Evolutionary conservation across 441 rosid species (phyloP).

Genomic region (Euphorbia schlechtendalii): DNA sequence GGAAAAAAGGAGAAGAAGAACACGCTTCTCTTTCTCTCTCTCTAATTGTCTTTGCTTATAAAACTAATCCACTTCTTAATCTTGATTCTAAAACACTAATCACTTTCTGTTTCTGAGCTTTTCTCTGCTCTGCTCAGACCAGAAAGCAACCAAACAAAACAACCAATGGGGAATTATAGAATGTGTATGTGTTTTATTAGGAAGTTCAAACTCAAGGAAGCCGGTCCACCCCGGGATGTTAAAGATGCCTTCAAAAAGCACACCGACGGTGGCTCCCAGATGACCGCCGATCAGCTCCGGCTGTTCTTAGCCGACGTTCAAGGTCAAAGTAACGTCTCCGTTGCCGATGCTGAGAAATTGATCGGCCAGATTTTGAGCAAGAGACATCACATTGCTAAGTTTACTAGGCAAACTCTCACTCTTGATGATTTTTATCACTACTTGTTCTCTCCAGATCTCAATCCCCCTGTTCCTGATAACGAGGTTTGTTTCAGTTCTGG

Average conservation of each 20-base stretch:
- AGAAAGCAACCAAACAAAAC: background rate
- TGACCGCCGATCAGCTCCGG: constrained; percentile 53
- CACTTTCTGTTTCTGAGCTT: too few species aligned
- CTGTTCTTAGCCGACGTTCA: constrained; percentile 58
- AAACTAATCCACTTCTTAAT: too few species aligned
- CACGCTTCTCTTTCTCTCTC: background rate
- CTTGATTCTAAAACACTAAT: background rate
- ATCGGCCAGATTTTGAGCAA: constrained; percentile 42
- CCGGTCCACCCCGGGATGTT: constrained; percentile 60
- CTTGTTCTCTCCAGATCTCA: constrained; percentile 47
- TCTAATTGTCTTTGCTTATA: too few species aligned
- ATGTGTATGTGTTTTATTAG: constrained; percentile 70
- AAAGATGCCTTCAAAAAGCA: constrained; percentile 42
- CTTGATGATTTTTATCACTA: constrained; percentile 69
- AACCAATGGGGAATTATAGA: constrained; percentile 53
- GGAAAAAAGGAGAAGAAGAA: background rate
- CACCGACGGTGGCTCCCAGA: constrained; percentile 45
- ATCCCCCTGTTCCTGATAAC: constrained; percentile 41
- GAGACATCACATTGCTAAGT: constrained; percentile 26
- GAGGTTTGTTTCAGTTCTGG: constrained; percentile 18
- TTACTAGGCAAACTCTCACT: constrained; percentile 44
- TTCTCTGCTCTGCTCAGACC: background rate
- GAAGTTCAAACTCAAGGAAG: constrained; percentile 38
- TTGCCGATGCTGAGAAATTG: constrained; percentile 55
- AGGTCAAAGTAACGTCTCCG: constrained; percentile 33